A percentile compares a stretch with the other conserved stretches of the same genome.
Conservation (phyloP, 2,329 filamentous ascomycete genomes). For the Aspergillus novoparasiticus region DNA sequence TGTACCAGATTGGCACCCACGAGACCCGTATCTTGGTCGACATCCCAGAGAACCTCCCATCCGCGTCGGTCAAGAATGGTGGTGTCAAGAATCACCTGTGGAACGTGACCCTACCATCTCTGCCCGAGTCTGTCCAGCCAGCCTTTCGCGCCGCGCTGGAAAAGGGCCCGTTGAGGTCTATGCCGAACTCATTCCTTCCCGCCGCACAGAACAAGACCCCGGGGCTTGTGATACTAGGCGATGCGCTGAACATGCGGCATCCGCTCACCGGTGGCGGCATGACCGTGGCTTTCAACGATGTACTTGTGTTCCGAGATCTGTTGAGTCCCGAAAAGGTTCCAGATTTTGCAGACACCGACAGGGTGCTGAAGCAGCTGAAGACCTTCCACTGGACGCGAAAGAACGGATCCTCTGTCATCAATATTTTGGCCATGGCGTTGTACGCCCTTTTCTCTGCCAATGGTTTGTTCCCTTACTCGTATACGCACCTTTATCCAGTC, state of each 20-base stretch:
- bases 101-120: conserved; percentile 74
- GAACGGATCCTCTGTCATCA: conserved; percentile 81
- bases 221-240: conserved; percentile 81
- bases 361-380: conserved; percentile 69
- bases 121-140: conserved; percentile 72
- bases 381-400: conserved; percentile 89
- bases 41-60: conserved; percentile 75
- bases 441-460: conserved; percentile 90
- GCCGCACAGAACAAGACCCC: conserved; percentile 70
- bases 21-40: conserved; percentile 91
- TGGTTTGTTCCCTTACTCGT: conserved; percentile 39
- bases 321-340: conserved; percentile 71
- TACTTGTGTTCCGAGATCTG: conserved; percentile 72
- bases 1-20: conserved; percentile 96
- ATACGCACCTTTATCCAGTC: not conserved
- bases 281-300: conserved; percentile 96
- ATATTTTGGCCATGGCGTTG: conserved; percentile 93
- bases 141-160: conserved; percentile 76
- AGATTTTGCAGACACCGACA: conserved; percentile 65
- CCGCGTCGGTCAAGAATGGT: conserved; percentile 72
- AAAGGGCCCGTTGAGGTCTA: conserved; percentile 76
- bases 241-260: conserved; percentile 99
- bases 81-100: conserved; percentile 83
- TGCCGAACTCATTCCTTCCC: conserved; percentile 96
- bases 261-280: conserved; percentile 95